phyloP scores from a whole-genome alignment of 768 basidiomycete genomes.

The Fomitopsis pulvina region DNA sequence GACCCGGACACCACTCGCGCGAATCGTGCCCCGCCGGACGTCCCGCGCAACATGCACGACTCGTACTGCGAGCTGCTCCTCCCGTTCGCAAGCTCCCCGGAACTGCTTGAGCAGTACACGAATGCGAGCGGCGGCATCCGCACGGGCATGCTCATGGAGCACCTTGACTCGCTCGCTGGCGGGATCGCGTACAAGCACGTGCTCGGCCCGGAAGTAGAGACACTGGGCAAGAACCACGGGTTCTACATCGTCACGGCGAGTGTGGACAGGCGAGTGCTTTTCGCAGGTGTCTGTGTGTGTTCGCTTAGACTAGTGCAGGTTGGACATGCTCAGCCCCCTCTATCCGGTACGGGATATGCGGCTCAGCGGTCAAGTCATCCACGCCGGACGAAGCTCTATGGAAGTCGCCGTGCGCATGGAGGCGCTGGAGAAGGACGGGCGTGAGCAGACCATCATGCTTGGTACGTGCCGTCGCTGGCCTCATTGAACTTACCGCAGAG shows the following conservation, averaged over 20 bases:
- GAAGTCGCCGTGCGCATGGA: slow-evolving; percentile 88
- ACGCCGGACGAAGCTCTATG: slow-evolving; percentile 71
- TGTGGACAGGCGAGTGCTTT: slow-evolving; percentile 58
- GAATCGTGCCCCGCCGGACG: slow-evolving; percentile 13
- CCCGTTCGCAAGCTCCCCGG: too few species aligned
- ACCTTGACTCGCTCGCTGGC: slow-evolving; percentile 80
- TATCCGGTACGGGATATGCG: slow-evolving; percentile 60
- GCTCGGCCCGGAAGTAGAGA: slow-evolving; percentile 56
- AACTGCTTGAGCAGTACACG: too few species aligned
- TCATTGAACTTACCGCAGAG: not conserved
- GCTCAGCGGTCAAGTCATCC: slow-evolving; percentile 76
- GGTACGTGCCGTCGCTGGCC: slow-evolving; percentile 32
- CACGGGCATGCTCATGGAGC: slow-evolving; percentile 71
- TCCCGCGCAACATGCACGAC: slow-evolving; percentile 59
- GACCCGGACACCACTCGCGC: slow-evolving; percentile 13
- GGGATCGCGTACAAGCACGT: slow-evolving; percentile 82
- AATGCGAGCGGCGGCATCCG: slow-evolving; percentile 62
- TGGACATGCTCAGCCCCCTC: slow-evolving; percentile 62
- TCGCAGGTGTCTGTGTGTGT: not conserved
- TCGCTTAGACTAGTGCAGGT: slow-evolving; percentile 26
- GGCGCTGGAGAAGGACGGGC: slow-evolving; percentile 38
- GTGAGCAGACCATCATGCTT: slow-evolving; percentile 58
- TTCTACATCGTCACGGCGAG: slow-evolving; percentile 83
- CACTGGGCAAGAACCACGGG: slow-evolving; percentile 52
- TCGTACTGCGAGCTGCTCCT: too few species aligned